phyloP scores from a whole-genome alignment of 805 yeast genomes.

The Saturnispora sekii region DNA sequence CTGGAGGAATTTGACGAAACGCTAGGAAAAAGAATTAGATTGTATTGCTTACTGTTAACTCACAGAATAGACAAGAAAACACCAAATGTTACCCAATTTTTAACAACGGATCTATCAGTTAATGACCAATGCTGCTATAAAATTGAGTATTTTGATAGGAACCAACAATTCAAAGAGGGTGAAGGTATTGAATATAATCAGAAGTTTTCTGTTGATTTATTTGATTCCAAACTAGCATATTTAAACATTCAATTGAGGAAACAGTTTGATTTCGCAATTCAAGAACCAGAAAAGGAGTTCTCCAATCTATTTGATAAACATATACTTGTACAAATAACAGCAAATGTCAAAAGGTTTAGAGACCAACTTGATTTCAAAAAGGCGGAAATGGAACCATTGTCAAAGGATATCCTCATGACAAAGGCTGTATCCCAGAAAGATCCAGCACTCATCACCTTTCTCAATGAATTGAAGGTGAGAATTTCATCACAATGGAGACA shows the following conservation, averaged over 20 bases:
- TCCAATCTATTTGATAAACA: constrained; percentile 11
- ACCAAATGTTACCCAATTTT: neutral
- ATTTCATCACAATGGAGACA: constrained; percentile 13
- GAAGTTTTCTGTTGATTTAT: constrained; percentile 5
- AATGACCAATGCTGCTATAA: constrained; percentile 3
- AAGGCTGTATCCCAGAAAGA: constrained; percentile 9
- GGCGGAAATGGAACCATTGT: constrained; percentile 9
- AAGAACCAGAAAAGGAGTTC: neutral
- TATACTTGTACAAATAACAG: constrained; percentile 17
- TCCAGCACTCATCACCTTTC: constrained; percentile 12
- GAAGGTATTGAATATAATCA: neutral
- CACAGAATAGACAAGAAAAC: neutral
- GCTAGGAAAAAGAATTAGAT: neutral
- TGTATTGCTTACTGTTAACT: constrained; percentile 3
- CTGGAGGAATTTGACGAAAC: neutral
- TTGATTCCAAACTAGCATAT: neutral
- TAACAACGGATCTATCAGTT: constrained; percentile 3
- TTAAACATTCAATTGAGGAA: neutral
- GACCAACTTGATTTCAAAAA: constrained; percentile 16
- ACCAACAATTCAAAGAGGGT: constrained; percentile 1
- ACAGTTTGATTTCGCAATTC: neutral
- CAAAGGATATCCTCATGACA: constrained; percentile 6
- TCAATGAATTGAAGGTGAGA: constrained; percentile 12
- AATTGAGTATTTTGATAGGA: neutral
- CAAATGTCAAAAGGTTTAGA: constrained; percentile 12